Percentiles rank a stretch among this genome's conserved stretches.
phyloP scores from a whole-genome alignment of 164 flowering plant species.

The Nymphaea thermarum region DNA sequence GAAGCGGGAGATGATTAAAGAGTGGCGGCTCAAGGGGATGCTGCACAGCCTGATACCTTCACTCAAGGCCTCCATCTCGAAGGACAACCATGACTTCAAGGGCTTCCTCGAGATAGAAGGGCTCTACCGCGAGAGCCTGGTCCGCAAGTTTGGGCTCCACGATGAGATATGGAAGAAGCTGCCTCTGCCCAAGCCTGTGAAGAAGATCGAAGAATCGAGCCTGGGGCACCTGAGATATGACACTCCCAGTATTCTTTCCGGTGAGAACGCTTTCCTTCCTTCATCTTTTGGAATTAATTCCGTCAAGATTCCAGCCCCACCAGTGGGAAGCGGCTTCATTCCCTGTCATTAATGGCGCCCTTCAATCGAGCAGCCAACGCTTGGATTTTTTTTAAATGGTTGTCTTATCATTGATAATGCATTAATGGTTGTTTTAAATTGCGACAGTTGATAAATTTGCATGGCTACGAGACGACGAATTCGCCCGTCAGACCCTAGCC shows the following conservation, averaged over 20 bases:
- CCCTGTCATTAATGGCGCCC: too few species aligned
- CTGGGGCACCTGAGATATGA: slow-evolving; percentile 70
- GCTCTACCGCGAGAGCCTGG: slow-evolving; percentile 71
- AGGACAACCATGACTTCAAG: slow-evolving; percentile 59
- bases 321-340: too few species aligned
- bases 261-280: slow-evolving; percentile 26
- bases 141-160: slow-evolving; percentile 51
- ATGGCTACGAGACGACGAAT: slow-evolving; percentile 94
- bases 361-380: too few species aligned
- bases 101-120: slow-evolving; percentile 63
- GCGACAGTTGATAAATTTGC: slow-evolving; percentile 79
- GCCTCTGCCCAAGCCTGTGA: slow-evolving; percentile 47
- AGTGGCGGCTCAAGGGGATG: slow-evolving; percentile 62
- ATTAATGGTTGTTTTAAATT: neutral
- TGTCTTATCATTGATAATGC: neutral
- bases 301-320: too few species aligned
- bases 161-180: slow-evolving; percentile 64
- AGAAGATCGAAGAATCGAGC: slow-evolving; percentile 45
- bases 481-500: slow-evolving; percentile 75
- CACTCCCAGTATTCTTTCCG: slow-evolving; percentile 63
- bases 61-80: slow-evolving; percentile 53
- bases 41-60: slow-evolving; percentile 75
- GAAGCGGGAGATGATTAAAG: slow-evolving; percentile 45
- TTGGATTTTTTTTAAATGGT: too few species aligned
- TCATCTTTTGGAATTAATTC: too few species aligned